phyloP scores from a whole-genome alignment of 2,329 filamentous ascomycete species.

The Pyrenochaeta sp. region DNA sequence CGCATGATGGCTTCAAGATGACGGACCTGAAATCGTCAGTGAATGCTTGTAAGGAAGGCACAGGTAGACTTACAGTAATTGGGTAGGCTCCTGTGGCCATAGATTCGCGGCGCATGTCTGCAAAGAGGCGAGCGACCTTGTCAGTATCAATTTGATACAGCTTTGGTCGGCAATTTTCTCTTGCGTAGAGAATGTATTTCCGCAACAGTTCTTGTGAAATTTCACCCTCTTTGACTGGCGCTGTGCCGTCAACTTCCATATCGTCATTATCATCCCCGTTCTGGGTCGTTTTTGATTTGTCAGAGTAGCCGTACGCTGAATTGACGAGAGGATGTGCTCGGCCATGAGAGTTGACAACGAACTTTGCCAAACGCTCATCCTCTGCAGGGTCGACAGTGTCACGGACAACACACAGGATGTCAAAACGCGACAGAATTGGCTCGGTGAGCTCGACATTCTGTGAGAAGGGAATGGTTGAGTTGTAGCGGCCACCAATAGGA shows the following conservation, averaged over 20 bases:
- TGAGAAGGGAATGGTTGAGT: slow-evolving; percentile 93
- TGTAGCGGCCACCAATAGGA: slow-evolving; percentile 94
- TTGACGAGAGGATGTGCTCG: slow-evolving; percentile 76
- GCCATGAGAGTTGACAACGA: slow-evolving; percentile 93
- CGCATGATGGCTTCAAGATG: slow-evolving; percentile 98
- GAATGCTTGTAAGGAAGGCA: neutral
- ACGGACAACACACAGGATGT: slow-evolving; percentile 93
- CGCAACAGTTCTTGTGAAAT: slow-evolving; percentile 90
- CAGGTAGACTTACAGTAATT: slow-evolving; percentile 77
- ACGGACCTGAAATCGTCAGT: slow-evolving; percentile 72
- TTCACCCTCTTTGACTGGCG: slow-evolving; percentile 67
- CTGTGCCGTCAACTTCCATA: slow-evolving; percentile 59
- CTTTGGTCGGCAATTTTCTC: slow-evolving; percentile 88
- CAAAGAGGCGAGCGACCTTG: slow-evolving; percentile 91
- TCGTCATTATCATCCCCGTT: slow-evolving; percentile 54
- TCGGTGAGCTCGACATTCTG: slow-evolving; percentile 97
- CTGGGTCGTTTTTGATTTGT: slow-evolving; percentile 29
- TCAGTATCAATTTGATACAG: slow-evolving; percentile 98
- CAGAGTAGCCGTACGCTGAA: slow-evolving; percentile 41
- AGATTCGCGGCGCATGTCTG: slow-evolving; percentile 93
- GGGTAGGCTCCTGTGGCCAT: slow-evolving; percentile 95
- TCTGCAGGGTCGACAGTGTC: slow-evolving; percentile 93
- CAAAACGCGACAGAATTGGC: slow-evolving; percentile 96
- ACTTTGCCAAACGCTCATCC: slow-evolving; percentile 90
- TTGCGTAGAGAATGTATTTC: slow-evolving; percentile 96